phyloP scores from a whole-genome alignment of 768 basidiomycete genomes.

The Lactarius evosmus region DNA sequence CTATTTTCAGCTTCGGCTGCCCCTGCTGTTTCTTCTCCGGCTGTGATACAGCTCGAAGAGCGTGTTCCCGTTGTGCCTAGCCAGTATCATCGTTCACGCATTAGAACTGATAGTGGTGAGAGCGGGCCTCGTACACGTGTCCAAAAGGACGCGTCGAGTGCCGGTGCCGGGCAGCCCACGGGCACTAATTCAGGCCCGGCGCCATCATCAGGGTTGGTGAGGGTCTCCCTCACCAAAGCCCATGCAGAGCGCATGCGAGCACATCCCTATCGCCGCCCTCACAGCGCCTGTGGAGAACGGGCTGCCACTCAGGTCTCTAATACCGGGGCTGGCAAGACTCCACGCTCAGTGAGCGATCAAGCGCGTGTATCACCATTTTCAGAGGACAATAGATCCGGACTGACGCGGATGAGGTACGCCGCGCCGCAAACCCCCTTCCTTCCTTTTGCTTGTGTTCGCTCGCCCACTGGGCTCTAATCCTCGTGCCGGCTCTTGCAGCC shows the following conservation, averaged over 20 bases:
- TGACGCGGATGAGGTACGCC: constrained; percentile 29
- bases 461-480: constrained; percentile 7
- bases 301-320: constrained; percentile 5
- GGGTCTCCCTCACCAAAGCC: constrained; percentile 18
- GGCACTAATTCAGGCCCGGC: constrained; percentile 8
- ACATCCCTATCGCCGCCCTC: constrained; percentile 28
- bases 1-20: constrained; percentile 15
- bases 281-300: constrained; percentile 18
- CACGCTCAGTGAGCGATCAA: constrained; percentile 24
- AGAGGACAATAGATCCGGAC: constrained; percentile 12
- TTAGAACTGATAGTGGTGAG: constrained; percentile 22
- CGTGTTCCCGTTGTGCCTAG: constrained; percentile 26
- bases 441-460: neutral
- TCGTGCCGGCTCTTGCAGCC: constrained; percentile 20
- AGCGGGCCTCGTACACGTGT: constrained; percentile 19
- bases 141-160: constrained; percentile 21
- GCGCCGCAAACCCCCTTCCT: neutral
- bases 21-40: constrained; percentile 18
- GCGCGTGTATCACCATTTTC: constrained; percentile 15
- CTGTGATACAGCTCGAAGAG: constrained; percentile 28
- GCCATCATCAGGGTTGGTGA: constrained; percentile 20
- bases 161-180: constrained; percentile 19
- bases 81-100: constrained; percentile 26
- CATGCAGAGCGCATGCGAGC: constrained; percentile 22
- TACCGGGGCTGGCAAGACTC: neutral